These are phyloP conservation scores for Suhomyces anneliseae DNA, from an alignment of 1,139 yeast species.

Conservation along the genomic window DNA sequence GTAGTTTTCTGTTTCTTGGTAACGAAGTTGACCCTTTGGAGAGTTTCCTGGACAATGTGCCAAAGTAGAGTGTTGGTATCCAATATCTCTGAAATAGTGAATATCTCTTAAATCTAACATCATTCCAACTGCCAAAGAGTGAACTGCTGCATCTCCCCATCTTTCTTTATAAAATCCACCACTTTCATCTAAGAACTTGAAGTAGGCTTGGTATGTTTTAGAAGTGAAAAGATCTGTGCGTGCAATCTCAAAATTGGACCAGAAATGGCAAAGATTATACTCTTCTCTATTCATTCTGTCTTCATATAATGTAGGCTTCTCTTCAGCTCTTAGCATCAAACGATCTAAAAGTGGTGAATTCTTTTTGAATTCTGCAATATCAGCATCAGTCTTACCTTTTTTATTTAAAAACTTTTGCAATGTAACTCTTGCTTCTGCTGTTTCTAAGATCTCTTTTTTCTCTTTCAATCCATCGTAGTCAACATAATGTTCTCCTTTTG, in stretches of 20 bases:
- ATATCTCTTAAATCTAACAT: conserved; percentile 63
- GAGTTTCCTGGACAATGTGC: conserved; percentile 83
- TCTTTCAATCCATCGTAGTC: conserved; percentile 23
- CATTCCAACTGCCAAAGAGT: conserved; percentile 79
- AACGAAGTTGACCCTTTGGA: conserved; percentile 46
- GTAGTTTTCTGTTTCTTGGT: conserved; percentile 27
- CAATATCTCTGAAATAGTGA: conserved; percentile 89
- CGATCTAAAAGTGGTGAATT: conserved; percentile 11
- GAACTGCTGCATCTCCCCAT: conserved; percentile 97
- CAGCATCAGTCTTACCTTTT: conserved; percentile 15
- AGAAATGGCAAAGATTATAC: conserved; percentile 82
- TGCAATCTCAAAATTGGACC: conserved; percentile 95
- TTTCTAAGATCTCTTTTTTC: conserved; percentile 22
- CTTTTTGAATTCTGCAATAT: conserved; percentile 14
- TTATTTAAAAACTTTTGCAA: conserved; percentile 24
- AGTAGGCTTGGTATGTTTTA: conserved; percentile 61
- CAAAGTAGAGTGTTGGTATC: conserved; percentile 75
- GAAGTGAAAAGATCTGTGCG: conserved; percentile 70
- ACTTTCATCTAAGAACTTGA: conserved; percentile 60
- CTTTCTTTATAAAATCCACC: conserved; percentile 87
- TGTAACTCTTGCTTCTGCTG: conserved; percentile 30
- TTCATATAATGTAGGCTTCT: conserved; percentile 39
- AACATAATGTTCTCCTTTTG: conserved; percentile 22
- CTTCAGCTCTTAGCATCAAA: conserved; percentile 25
- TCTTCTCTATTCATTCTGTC: conserved; percentile 65